These are phyloP conservation scores for Suhomyces kilbournensis DNA, from an alignment of 805 yeast genomes.

Conservation along the genomic window DNA sequence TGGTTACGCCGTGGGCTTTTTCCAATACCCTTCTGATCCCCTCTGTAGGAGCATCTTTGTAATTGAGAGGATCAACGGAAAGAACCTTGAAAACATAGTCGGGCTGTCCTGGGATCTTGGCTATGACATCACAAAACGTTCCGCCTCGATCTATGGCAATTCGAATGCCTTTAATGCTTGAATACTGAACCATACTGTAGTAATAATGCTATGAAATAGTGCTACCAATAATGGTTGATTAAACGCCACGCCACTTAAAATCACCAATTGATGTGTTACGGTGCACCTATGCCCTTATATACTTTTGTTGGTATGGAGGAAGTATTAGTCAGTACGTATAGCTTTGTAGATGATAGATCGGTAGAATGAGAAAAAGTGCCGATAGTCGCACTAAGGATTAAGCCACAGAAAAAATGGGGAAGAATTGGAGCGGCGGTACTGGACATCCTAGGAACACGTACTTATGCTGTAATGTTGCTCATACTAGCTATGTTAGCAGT, in stretches of 20 bases:
- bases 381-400: background rate
- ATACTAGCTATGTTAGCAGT: too few relatives aligned
- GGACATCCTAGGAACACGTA: too few relatives aligned
- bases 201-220: background rate
- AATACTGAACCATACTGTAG: background rate
- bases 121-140: slow-evolving; percentile 79
- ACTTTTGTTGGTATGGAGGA: background rate
- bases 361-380: background rate
- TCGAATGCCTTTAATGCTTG: slow-evolving; percentile 17
- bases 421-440: too few relatives aligned
- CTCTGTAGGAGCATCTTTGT: slow-evolving; percentile 87
- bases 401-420: background rate
- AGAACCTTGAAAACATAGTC: slow-evolving; percentile 74
- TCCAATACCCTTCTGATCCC: slow-evolving; percentile 82
- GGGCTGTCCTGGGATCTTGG: slow-evolving; percentile 45
- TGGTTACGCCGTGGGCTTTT: slow-evolving; percentile 46
- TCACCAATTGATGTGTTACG: background rate
- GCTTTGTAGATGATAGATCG: background rate
- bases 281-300: background rate
- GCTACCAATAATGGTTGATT: background rate
- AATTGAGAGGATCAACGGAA: slow-evolving; percentile 86
- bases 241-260: too few relatives aligned
- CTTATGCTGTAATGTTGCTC: too few relatives aligned
- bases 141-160: slow-evolving; percentile 63
- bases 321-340: background rate